These are phyloP conservation scores for Xylariaceae sp. DNA, from an alignment of 2,329 filamentous ascomycete genomes.

Conservation along the genomic window DNA sequence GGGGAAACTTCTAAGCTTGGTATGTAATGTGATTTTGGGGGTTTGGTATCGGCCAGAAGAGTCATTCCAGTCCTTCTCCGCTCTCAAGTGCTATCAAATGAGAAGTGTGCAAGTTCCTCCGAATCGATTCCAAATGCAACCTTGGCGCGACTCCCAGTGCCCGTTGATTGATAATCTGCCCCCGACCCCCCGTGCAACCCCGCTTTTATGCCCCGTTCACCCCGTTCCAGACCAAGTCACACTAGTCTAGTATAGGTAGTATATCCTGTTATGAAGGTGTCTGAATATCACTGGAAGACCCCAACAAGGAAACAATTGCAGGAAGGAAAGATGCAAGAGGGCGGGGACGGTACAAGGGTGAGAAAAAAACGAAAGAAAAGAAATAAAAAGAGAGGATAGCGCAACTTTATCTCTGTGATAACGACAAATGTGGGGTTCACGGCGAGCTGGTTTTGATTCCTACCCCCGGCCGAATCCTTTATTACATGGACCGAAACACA, in stretches of 20 bases:
- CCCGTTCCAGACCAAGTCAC: too few species aligned
- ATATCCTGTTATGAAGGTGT: too few species aligned
- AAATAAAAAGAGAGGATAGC: neutral
- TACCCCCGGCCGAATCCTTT: conserved; percentile 13
- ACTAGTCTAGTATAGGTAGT: conserved; percentile 10
- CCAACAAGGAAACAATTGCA: conserved; percentile 1
- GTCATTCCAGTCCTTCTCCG: too few species aligned
- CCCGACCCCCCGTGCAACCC: too few species aligned
- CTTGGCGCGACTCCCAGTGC: conserved; percentile 12
- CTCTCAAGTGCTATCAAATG: too few species aligned
- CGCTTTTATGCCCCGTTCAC: too few species aligned
- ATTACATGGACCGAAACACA: conserved; percentile 4
- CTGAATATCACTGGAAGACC: neutral
- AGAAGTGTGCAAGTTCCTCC: neutral
- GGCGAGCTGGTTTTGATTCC: too few species aligned
- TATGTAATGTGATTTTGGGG: too few species aligned
- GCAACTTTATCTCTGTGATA: conserved; percentile 11
- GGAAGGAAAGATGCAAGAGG: conserved; percentile 12
- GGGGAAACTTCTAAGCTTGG: too few species aligned
- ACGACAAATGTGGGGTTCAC: conserved; percentile 1
- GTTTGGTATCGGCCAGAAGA: too few species aligned
- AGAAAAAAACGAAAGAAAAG: neutral
- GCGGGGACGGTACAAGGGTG: conserved; percentile 13
- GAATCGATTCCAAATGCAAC: conserved; percentile 25
- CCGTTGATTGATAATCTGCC: conserved; percentile 26